Percentiles rank a stretch among this genome's conserved stretches.
These are phyloP conservation scores for Zanthoxylum bungeanum DNA, from an alignment of 345 rosid genomes.

Conservation along the genomic window DNA sequence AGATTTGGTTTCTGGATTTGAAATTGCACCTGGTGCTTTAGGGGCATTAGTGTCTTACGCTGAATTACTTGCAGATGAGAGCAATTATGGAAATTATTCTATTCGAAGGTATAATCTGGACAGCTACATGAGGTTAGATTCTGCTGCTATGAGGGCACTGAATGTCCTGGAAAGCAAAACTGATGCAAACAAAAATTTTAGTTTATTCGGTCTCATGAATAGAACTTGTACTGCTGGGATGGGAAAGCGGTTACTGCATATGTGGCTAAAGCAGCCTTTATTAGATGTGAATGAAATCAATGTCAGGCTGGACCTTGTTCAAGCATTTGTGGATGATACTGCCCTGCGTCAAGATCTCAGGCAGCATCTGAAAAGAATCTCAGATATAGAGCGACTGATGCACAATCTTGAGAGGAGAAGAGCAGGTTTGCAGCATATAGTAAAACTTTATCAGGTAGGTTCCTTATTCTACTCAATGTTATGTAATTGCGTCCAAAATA, in stretches of 20 bases:
- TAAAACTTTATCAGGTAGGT: slow-evolving; percentile 88
- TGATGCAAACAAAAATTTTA: slow-evolving; percentile 91
- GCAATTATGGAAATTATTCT: slow-evolving; percentile 73
- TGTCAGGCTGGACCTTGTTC: slow-evolving; percentile 77
- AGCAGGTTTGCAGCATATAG: slow-evolving; percentile 84
- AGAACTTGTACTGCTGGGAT: slow-evolving; percentile 98
- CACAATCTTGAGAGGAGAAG: slow-evolving; percentile 64
- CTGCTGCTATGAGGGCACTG: slow-evolving; percentile 94
- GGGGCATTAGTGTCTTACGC: slow-evolving; percentile 80
- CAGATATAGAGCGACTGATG: slow-evolving; percentile 74
- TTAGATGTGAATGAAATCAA: slow-evolving; percentile 72
- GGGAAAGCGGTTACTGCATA: slow-evolving; percentile 91
- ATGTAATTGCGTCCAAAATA: background rate
- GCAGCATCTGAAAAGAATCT: slow-evolving; percentile 88
- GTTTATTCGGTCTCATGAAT: slow-evolving; percentile 96
- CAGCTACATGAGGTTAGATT: slow-evolving; percentile 84
- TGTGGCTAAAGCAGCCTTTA: slow-evolving; percentile 97
- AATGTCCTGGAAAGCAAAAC: slow-evolving; percentile 95
- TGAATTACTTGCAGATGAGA: slow-evolving; percentile 83
- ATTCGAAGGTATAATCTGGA: slow-evolving; percentile 58
- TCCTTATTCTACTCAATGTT: background rate
- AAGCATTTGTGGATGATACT: slow-evolving; percentile 87
- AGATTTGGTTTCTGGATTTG: slow-evolving; percentile 83
- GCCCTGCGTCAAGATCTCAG: slow-evolving; percentile 85
- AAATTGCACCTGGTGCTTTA: slow-evolving; percentile 77